A percentile compares a stretch with the other conserved stretches of the same genome.
These are phyloP conservation scores for Kregervanrija pseudodelftensis DNA, from an alignment of 805 yeast genomes.

Conservation along the genomic window DNA sequence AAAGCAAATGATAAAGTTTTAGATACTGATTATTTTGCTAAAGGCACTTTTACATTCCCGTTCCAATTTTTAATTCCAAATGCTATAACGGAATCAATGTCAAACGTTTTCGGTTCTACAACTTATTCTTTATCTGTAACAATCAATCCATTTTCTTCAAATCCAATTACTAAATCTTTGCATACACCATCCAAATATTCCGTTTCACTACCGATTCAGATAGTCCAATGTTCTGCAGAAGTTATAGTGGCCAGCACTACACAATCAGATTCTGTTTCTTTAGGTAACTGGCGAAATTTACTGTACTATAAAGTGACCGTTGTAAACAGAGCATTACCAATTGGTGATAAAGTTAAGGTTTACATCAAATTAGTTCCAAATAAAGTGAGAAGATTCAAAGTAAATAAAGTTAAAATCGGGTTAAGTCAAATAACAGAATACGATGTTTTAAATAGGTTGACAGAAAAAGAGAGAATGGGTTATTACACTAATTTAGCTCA, in stretches of 20 bases:
- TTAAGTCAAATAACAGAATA: conserved; percentile 20
- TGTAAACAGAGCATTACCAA: conserved; percentile 11
- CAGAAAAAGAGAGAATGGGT: not conserved
- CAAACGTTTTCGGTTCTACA: conserved; percentile 16
- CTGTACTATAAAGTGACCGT: conserved; percentile 19
- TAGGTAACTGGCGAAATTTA: conserved; percentile 28
- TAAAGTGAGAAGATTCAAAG: conserved; percentile 9
- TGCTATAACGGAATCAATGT: conserved; percentile 18
- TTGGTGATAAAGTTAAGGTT: conserved; percentile 14
- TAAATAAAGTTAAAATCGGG: conserved; percentile 16
- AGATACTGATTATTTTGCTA: conserved; percentile 7
- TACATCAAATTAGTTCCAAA: conserved; percentile 21
- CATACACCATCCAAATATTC: not conserved
- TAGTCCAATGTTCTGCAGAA: conserved; percentile 12
- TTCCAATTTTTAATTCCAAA: conserved; percentile 22
- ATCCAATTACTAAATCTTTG: conserved; percentile 11
- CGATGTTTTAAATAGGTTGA: not conserved
- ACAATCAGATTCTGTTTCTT: conserved; percentile 10
- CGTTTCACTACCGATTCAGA: conserved; percentile 4
- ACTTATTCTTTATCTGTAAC: conserved; percentile 13
- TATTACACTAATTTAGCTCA: conserved; percentile 6
- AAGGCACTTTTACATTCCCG: conserved; percentile 20
- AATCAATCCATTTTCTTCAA: conserved; percentile 10
- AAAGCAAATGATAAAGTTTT: conserved; percentile 5
- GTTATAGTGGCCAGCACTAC: not conserved